Percentiles rank a stretch among this genome's conserved stretches.
Conservation (phyloP, 768 basidiomycete species). For the Boletales sp. region DNA sequence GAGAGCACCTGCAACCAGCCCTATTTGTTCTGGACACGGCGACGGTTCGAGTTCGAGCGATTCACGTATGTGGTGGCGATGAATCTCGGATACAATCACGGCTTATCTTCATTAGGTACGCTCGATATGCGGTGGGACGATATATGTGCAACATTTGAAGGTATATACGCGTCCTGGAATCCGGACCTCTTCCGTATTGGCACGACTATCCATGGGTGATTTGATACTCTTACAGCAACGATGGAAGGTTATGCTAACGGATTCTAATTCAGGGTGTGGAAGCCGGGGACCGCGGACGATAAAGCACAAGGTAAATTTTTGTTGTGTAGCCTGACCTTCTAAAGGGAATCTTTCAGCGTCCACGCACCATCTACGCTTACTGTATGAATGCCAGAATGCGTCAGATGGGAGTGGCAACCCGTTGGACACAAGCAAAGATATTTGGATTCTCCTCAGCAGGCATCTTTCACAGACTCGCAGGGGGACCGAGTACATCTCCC, state of each 20-base stretch:
- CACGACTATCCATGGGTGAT: conserved; percentile 67
- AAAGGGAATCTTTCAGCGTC: conserved; percentile 29
- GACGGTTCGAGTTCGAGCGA: conserved; percentile 24
- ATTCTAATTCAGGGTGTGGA: conserved; percentile 32
- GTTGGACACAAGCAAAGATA: conserved; percentile 36
- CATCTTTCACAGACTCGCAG: conserved; percentile 64
- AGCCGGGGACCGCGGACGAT: conserved; percentile 40
- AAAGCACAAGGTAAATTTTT: conserved; percentile 32
- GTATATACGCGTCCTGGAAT: conserved; percentile 87
- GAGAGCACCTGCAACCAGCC: conserved; percentile 40
- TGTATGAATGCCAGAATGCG: conserved; percentile 26
- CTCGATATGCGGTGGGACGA: conserved; percentile 75
- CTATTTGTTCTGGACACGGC: background rate
- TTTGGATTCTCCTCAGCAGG: conserved; percentile 81
- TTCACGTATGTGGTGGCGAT: conserved; percentile 11
- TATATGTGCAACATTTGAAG: conserved; percentile 69
- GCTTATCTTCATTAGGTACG: conserved; percentile 32
- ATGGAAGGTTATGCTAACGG: background rate
- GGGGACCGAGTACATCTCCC: conserved; percentile 63
- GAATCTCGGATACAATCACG: background rate
- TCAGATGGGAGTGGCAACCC: background rate
- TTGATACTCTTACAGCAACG: background rate
- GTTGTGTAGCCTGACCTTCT: conserved; percentile 6
- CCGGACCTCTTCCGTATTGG: conserved; percentile 52
- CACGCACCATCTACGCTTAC: conserved; percentile 39